Percentiles rank a stretch among this genome's conserved stretches.
Evolutionary conservation across 257 asterid species (phyloP).

Genomic region (Nicotiana otophora): DNA sequence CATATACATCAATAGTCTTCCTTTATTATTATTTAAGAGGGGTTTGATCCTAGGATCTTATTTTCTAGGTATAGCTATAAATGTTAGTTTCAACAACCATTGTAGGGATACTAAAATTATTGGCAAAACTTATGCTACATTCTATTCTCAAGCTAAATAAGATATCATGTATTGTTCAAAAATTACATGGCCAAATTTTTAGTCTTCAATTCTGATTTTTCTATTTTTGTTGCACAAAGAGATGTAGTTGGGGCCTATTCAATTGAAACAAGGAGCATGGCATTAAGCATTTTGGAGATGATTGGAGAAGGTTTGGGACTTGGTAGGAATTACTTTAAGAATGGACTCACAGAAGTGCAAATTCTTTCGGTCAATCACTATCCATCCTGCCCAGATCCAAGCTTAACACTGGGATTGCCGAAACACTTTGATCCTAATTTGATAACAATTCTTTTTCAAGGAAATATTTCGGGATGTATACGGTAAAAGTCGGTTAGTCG

Average conservation of each 20-base stretch:
- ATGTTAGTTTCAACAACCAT: too few species aligned
- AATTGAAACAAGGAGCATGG: slow-evolving; percentile 24
- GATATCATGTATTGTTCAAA: neutral
- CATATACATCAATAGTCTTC: too few species aligned
- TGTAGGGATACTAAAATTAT: too few species aligned
- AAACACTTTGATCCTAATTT: slow-evolving; percentile 61
- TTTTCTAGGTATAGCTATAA: too few species aligned
- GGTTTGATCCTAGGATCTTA: too few species aligned
- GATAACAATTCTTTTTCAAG: slow-evolving; percentile 51
- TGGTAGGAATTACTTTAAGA: slow-evolving; percentile 28
- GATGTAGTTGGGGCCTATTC: slow-evolving; percentile 38
- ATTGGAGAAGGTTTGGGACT: slow-evolving; percentile 50
- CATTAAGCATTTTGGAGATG: slow-evolving; percentile 35
- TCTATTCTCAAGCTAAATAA: neutral
- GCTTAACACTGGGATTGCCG: slow-evolving; percentile 51
- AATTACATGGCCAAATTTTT: neutral
- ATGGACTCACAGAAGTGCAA: slow-evolving; percentile 33
- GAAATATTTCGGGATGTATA: slow-evolving; percentile 8
- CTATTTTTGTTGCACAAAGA: too few species aligned
- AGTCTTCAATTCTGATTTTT: too few species aligned
- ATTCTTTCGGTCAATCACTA: slow-evolving; percentile 48
- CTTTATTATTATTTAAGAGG: too few species aligned
- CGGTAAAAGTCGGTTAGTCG: too few species aligned
- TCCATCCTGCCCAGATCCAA: slow-evolving; percentile 67
- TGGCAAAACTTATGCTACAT: too few species aligned